Conservation (phyloP, 2,329 filamentous ascomycete species). For the Ambrosiella xylebori region DNA sequence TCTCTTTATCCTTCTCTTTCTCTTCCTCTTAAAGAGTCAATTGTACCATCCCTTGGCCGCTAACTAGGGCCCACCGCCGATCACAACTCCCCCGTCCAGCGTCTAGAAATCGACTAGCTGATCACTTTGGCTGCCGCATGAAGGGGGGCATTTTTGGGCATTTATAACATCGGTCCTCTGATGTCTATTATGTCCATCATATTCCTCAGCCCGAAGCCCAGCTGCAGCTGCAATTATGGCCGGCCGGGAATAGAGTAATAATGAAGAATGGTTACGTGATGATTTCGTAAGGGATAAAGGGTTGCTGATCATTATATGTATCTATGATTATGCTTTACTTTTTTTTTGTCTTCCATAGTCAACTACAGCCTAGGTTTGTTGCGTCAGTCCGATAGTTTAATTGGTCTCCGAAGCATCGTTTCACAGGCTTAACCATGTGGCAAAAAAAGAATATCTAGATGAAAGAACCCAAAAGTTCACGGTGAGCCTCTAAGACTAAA, state of each 20-base stretch:
- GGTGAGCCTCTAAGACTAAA: no score
- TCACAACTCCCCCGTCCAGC: neutral
- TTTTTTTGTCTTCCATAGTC: no score
- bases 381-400: neutral
- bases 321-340: no score
- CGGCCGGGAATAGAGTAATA: no score
- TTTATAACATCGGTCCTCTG: no score
- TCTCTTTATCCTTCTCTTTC: neutral
- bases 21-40: neutral
- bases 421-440: neutral
- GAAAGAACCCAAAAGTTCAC: neutral
- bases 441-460: neutral
- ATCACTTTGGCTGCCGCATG: slow-evolving; percentile 3
- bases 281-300: no score
- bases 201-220: no score
- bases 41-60: neutral
- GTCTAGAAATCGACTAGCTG: neutral
- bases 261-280: no score
- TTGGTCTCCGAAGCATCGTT: neutral
- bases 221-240: no score
- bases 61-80: neutral
- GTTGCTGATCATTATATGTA: no score
- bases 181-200: no score
- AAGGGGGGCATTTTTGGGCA: neutral
- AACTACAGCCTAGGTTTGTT: no score